A percentile compares a stretch with the other conserved stretches of the same genome.
Conservation (phyloP, 345 rosid species). For the Adansonia digitata region DNA sequence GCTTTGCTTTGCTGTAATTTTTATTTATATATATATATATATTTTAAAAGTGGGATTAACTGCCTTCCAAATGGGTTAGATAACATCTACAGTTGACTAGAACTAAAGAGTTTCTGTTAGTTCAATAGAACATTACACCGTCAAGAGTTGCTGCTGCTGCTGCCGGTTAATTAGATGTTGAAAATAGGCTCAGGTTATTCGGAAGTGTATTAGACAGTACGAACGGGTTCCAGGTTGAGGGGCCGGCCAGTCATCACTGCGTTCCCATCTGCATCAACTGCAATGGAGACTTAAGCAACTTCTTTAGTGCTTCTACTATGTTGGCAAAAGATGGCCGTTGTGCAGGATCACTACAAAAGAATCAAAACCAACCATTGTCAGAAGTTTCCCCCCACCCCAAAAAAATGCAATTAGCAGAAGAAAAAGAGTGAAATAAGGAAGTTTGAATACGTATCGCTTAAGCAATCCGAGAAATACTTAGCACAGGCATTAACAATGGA, state of each 20-base stretch:
- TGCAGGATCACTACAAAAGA: slow-evolving; percentile 54
- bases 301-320: slow-evolving; percentile 70
- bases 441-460: too few relatives aligned
- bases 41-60: neutral
- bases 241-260: neutral
- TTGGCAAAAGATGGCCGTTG: slow-evolving; percentile 66
- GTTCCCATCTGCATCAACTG: slow-evolving; percentile 61
- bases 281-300: slow-evolving; percentile 71
- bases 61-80: slow-evolving; percentile 6
- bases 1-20: neutral
- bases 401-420: neutral
- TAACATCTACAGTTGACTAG: neutral
- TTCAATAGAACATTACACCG: neutral
- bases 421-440: neutral
- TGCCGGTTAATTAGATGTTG: neutral
- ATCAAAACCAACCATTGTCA: slow-evolving; percentile 4
- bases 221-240: neutral
- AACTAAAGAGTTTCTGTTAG: neutral
- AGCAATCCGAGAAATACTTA: too few relatives aligned
- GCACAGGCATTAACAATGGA: neutral
- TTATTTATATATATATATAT: neutral
- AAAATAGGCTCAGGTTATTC: slow-evolving; percentile 6
- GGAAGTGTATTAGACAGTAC: neutral
- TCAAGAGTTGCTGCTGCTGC: neutral
- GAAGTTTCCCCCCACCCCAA: too few relatives aligned